Evolutionary conservation across 306 rosid genomes (phyloP).

Genomic region (Arachis stenosperma): DNA sequence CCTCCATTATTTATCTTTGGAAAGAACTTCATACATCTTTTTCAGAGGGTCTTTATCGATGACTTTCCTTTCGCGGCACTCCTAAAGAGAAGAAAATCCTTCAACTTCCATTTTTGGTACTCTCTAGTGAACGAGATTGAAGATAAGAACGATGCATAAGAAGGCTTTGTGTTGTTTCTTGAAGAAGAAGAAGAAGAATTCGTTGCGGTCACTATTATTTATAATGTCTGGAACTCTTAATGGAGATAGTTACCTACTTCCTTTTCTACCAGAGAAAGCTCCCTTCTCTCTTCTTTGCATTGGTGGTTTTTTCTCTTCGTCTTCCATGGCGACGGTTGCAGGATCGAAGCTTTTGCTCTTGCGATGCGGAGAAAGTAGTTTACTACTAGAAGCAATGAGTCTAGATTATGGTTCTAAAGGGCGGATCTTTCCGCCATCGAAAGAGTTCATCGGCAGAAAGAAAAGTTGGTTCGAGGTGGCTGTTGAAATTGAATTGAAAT

Average conservation of each 20-base stretch:
- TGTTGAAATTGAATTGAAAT: constrained; percentile 68
- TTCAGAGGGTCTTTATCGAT: constrained; percentile 59
- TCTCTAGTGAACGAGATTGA: constrained; percentile 68
- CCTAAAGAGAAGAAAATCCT: constrained; percentile 71
- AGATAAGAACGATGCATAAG: constrained; percentile 56
- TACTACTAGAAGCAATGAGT: constrained; percentile 48
- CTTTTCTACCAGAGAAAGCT: constrained; percentile 44
- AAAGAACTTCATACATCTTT: constrained; percentile 49
- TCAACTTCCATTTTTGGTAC: constrained; percentile 71
- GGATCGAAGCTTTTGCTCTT: constrained; percentile 53
- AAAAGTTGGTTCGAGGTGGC: constrained; percentile 48
- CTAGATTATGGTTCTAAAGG: constrained; percentile 62
- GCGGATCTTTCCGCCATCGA: constrained; percentile 72
- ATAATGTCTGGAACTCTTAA: constrained; percentile 65
- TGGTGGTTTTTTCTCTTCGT: constrained; percentile 27
- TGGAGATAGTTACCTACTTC: constrained; percentile 78
- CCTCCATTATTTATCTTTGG: constrained; percentile 19
- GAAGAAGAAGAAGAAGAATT: constrained; percentile 44
- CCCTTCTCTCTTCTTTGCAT: constrained; percentile 54
- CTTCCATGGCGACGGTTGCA: constrained; percentile 51
- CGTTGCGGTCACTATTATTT: constrained; percentile 25
- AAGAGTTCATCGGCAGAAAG: constrained; percentile 85
- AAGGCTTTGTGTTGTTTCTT: constrained; percentile 36
- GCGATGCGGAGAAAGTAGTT: constrained; percentile 44
- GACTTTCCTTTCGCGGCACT: constrained; percentile 93